Evolutionary conservation across 306 rosid species (phyloP), one percentile per base, ranked within the genome.

Genomic region (Coriaria nepalensis): DNA sequence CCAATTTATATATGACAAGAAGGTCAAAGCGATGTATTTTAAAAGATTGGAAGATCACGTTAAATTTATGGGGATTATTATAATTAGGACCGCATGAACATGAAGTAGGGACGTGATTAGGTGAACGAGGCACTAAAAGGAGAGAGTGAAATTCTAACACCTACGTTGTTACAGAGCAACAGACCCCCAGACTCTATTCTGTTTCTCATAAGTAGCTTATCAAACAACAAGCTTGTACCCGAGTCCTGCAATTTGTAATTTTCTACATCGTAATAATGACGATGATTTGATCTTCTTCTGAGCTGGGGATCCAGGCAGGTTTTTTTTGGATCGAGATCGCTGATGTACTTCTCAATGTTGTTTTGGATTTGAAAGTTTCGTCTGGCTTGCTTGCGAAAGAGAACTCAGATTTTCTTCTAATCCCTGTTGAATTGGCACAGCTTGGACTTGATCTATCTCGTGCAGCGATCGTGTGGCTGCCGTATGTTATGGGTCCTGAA

Each of bases 291-390:
- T 45, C 73, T 74, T 53, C 15, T 32, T 53, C 15, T 32, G 6
- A 64, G 49, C 20, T 60, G 44, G 7, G 52, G 49, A 54, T 68
- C 68, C 4, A 35, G 7, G 50, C 42, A 73, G 20, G 62, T 68
- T 69, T 75, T 76, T 20, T 20, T 20, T 3, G 1, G 29, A 65
- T 64, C 79, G 1, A 74, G 68, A 39, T 57, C 66, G 57, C 59
- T 74, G 33, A 85, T 75, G 61, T 74, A 90, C 54, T 84, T 83
- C 52, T 63, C 78, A 38, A 88, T 71, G 52, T 71, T 88, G 10
- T 53, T 66, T 37, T 72, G 68, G 46, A 64, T 48, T 63, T 73
- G 29, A 54, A 43, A 33, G 57, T 44, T 74, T 75, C 84, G 4
- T 53, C 47, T 45, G 82, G 68, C 54, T 73, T 84, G 8, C 53